Evolutionary conservation across 768 basidiomycete species (phyloP).

Genomic region (Collybia mongolica): DNA sequence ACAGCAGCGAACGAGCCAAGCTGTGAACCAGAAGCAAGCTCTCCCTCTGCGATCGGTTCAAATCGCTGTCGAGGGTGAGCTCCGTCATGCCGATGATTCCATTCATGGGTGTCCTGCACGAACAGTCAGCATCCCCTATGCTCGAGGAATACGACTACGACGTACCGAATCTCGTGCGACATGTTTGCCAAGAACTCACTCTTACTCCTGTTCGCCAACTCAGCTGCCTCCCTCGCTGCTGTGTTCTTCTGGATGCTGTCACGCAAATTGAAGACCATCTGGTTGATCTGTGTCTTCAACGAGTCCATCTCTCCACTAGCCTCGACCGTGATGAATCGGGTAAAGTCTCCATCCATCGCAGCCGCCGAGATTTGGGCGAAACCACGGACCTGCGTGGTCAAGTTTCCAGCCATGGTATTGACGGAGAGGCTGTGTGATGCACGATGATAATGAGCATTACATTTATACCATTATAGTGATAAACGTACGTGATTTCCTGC

Average conservation of each 20-base stretch:
- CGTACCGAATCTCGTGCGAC: constrained; percentile 93
- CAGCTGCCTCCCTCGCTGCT: constrained; percentile 93
- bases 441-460: neutral
- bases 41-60: constrained; percentile 93
- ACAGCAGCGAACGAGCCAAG: constrained; percentile 84
- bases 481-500: constrained; percentile 71
- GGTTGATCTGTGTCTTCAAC: constrained; percentile 97
- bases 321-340: constrained; percentile 98
- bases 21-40: constrained; percentile 94
- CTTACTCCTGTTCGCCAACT: constrained; percentile 96
- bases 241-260: constrained; percentile 99
- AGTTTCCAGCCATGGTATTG: constrained; percentile 95
- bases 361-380: constrained; percentile 99
- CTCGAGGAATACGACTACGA: constrained; percentile 13
- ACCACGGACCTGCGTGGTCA: constrained; percentile 98
- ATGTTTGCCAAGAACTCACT: constrained; percentile 99
- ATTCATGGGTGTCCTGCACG: constrained; percentile 92
- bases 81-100: constrained; percentile 99
- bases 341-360: constrained; percentile 98
- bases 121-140: constrained; percentile 5
- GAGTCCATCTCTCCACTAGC: constrained; percentile 99
- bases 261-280: constrained; percentile 97
- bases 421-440: constrained; percentile 77
- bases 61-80: constrained; percentile 92
- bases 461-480: constrained; percentile 57